phyloP scores from a whole-genome alignment of 345 rosid species.

The Durio zibethinus region DNA sequence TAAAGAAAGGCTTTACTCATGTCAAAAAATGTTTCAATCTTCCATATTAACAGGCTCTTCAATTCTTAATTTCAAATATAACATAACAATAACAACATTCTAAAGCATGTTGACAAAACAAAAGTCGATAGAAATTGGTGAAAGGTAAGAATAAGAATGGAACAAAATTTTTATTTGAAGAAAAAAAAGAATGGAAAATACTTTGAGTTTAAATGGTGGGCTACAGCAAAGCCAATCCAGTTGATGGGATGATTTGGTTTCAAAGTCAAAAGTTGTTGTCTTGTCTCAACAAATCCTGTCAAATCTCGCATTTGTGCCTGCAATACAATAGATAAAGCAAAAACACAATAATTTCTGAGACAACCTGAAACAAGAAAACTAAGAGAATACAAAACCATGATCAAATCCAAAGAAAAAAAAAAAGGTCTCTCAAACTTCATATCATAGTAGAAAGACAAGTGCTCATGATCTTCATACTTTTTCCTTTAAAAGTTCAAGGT shows the following conservation, averaged over 20 bases:
- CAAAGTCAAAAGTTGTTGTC: slow-evolving; percentile 67
- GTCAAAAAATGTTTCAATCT: background rate
- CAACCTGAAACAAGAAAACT: background rate
- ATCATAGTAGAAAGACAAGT: background rate
- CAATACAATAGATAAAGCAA: slow-evolving; percentile 14
- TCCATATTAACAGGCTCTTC: background rate
- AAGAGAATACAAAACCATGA: slow-evolving; percentile 3
- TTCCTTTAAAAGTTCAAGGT: background rate
- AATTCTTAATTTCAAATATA: background rate
- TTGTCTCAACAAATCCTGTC: slow-evolving; percentile 93
- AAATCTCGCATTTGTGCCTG: slow-evolving; percentile 99
- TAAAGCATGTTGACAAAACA: background rate
- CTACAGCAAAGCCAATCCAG: slow-evolving; percentile 99
- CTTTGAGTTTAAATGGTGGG: slow-evolving; percentile 91
- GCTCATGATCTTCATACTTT: background rate
- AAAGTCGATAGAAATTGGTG: background rate
- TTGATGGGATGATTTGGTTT: slow-evolving; percentile 99
- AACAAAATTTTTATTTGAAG: slow-evolving; percentile 8
- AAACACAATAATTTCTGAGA: background rate
- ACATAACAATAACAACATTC: background rate
- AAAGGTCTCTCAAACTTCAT: background rate
- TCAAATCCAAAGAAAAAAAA: background rate
- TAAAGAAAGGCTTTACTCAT: background rate
- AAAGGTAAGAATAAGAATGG: background rate
- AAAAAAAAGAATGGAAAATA: slow-evolving; percentile 28